Percentiles rank a stretch among this genome's conserved stretches.
phyloP scores from a whole-genome alignment of 2,329 filamentous ascomycete genomes.

The Leptographium radiaticola region DNA sequence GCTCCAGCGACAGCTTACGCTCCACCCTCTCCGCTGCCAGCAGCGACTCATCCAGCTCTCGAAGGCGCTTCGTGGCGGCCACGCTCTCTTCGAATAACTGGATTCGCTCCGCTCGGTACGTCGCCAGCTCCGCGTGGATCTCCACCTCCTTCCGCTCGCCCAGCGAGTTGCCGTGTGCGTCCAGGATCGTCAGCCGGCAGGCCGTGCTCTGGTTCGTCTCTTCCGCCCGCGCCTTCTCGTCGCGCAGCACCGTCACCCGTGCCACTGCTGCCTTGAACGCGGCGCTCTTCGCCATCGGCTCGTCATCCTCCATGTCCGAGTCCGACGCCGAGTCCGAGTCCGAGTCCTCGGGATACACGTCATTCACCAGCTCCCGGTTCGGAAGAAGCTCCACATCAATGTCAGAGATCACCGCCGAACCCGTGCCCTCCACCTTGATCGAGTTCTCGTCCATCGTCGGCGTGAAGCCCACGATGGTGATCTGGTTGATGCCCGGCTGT shows the following conservation, averaged over 20 bases:
- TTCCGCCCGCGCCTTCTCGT: constrained; percentile 16
- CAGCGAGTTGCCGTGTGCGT: constrained; percentile 25
- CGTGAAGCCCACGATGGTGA: constrained; percentile 40
- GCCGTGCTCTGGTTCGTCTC: constrained; percentile 22
- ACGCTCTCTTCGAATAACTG: constrained; percentile 28
- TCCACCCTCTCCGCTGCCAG: constrained; percentile 20
- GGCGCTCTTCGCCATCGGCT: constrained; percentile 11
- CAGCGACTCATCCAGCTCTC: constrained; percentile 21
- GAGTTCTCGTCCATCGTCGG: constrained; percentile 40
- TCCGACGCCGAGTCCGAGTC: constrained; percentile 17
- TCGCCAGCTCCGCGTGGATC: constrained; percentile 24
- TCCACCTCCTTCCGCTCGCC: constrained; percentile 20
- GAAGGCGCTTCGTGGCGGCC: constrained; percentile 17
- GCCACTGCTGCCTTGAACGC: constrained; percentile 19
- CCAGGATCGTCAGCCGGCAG: constrained; percentile 27
- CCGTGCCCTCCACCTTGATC: constrained; percentile 46
- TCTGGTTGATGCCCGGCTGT: constrained; percentile 41
- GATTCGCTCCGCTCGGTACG: constrained; percentile 29
- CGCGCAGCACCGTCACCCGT: constrained; percentile 18
- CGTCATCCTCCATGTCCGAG: constrained; percentile 17
- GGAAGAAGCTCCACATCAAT: constrained; percentile 46
- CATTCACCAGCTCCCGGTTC: constrained; percentile 40
- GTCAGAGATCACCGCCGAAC: constrained; percentile 46
- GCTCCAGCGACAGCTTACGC: constrained; percentile 15
- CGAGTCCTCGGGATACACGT: constrained; percentile 33